Evolutionary conservation across 208 protist species (phyloP), one percentile per base, ranked within the genome.

Genomic region (Trypanosomatidae sp.): DNA sequence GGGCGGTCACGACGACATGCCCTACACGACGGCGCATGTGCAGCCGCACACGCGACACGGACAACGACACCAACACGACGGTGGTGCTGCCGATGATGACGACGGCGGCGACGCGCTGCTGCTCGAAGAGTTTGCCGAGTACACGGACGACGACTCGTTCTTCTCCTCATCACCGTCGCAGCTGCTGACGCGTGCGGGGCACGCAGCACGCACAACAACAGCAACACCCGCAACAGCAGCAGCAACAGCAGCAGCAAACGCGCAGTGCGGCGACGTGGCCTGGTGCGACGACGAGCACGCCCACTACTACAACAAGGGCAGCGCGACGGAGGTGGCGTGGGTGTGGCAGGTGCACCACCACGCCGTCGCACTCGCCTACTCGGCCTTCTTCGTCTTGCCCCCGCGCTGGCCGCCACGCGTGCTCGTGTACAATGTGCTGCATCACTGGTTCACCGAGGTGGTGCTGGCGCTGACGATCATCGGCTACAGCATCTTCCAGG

Each of bases 101-200:
- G 56, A 33, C 23, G 56, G 52, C 28, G 45, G 45, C 43, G 63
- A 59, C 28, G 79, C 84, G 43, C 45, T 87, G 43, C 49, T 89
- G 33, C 70, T 92, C 19, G 73, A 81, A 64, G 71, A 82, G 41
- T 83, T 92, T 40, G 79, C 77, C 43, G 71, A 89, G 59, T 93
- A 86, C 66, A 93, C 84, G n/a, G 69, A 93, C 59, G 84, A 93
- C 61, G 84, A 93, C 48, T 88, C 78, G 28, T 88, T 88, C 53
- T 89, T 88, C 55, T 85, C 76, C 20, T 86, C 74, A 16, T 35
- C 30, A 35, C 30, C 11, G 11, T 15, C 30, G n/a, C 30, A 2
- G n/a, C n/a, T n/a, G 11, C n/a, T n/a, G 11, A 35, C 30, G 30
- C 11, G 11, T 15, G 30, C 30, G 30, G 30, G 30, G 11, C n/a